These are phyloP conservation scores for Picea abies DNA, from an alignment of 83 land plant genomes.

Conservation along the genomic window DNA sequence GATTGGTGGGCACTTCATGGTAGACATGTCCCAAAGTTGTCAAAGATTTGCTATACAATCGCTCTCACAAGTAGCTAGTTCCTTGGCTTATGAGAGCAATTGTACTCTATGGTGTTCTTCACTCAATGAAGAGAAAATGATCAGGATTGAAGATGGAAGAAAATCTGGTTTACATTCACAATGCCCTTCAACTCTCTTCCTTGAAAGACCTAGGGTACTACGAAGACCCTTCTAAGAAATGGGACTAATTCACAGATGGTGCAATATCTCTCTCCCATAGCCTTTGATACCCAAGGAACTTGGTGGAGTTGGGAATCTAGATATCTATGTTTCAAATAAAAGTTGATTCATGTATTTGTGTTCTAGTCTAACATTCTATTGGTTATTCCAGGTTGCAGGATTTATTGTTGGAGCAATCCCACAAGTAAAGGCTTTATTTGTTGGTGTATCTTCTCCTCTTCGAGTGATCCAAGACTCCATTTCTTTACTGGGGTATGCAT, in stretches of 20 bases:
- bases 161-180: neutral
- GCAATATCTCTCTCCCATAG: no score
- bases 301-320: neutral
- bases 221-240: neutral
- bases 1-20: neutral
- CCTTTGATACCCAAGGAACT: no score
- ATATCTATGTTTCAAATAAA: neutral
- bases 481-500: conserved; percentile 42
- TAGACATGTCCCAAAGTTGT: neutral
- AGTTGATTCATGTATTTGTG: neutral
- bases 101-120: neutral
- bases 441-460: conserved; percentile 63
- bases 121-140: neutral
- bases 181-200: neutral
- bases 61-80: neutral
- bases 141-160: conserved; percentile 1
- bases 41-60: neutral
- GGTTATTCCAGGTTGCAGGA: conserved; percentile 40
- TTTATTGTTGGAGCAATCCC: conserved; percentile 60
- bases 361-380: neutral
- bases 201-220: neutral
- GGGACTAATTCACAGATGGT: no score
- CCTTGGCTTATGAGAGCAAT: neutral
- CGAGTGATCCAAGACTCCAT: conserved; percentile 55
- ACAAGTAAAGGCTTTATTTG: conserved; percentile 26